Base-by-base conservation (phyloP, 2,329 filamentous ascomycete species). In the Fusarium siculi region DNA sequence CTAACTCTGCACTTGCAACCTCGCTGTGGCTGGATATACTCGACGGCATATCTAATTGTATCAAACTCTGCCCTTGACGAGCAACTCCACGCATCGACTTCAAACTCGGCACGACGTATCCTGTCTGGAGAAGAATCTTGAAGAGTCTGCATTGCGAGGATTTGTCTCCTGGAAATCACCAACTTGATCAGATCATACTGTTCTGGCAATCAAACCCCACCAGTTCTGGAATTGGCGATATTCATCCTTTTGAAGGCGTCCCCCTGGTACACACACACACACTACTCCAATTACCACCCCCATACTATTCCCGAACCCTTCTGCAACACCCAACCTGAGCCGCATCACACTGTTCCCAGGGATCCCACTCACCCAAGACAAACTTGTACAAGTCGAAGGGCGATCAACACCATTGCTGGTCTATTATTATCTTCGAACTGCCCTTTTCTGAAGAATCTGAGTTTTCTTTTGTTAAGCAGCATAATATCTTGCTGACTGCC, bases 221-320 rank as follows among this genome's bases (percentile, higher is more conserved):
- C 57, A 56, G 32, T 39, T 62, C 53, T 42, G 44, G 46, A 49
- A 46, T 68, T 59, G 50, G 40, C 64, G 40, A 63, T 56, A 56
- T 47, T 40, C 36, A 21, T 74, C 25, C 37, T 61, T 21, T 43
- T 25, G 32, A 36, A 49, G 49, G 30, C 19, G 44, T 43, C 44
- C 23, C 53, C 56, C 68, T 47, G 64, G 50, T 46, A 63, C 37
- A 60, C 39, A 61, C 37, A 60, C 40, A 60, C 39, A 32, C 37
- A 44, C 57, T 46, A 36, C 32, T 57, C 58, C 49, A 43, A 49
- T 36, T 63, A 46, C 49, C 43, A 46, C 46, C 43, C 34, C 63
- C 62, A 63, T 52, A 47, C 40, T 65, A 62, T 74, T 72, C 44
- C 52, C 57, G 53, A 71, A 30, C 44, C 28, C 36, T 54, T 68